Evolutionary conservation across 345 rosid species (phyloP).

Genomic region (Populus davidiana): DNA sequence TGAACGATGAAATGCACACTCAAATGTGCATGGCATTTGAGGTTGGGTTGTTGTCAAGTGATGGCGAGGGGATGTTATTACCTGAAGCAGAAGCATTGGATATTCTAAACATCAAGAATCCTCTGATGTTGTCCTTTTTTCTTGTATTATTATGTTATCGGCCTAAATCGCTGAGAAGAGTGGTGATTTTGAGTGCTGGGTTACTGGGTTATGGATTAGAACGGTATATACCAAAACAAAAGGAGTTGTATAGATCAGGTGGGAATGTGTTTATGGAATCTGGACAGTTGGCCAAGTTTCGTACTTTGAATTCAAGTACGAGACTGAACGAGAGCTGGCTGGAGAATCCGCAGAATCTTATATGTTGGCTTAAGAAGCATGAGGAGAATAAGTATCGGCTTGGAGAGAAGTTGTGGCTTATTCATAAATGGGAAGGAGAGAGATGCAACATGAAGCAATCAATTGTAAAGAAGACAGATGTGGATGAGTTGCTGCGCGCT

Average conservation of each 20-base stretch:
- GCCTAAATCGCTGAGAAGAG: background rate
- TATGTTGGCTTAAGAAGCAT: background rate
- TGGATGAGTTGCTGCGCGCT: background rate
- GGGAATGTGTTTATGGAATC: background rate
- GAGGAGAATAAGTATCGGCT: background rate
- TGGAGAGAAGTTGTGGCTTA: background rate
- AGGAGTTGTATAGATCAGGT: background rate
- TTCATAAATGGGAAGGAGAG: slow-evolving; percentile 1
- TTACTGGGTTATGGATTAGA: background rate
- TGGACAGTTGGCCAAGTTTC: background rate
- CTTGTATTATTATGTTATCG: background rate
- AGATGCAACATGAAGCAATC: background rate
- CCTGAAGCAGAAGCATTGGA: background rate
- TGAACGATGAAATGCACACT: background rate
- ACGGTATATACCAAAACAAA: background rate
- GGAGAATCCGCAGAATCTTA: background rate
- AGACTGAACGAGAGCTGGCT: background rate
- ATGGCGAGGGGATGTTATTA: background rate
- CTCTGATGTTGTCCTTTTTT: background rate
- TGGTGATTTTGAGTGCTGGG: background rate
- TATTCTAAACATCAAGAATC: background rate
- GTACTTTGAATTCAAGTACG: background rate
- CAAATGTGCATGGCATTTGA: background rate
- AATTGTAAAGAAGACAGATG: background rate
- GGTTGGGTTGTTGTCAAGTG: background rate